Evolutionary conservation across 2,329 filamentous ascomycete species (phyloP).

Genomic region (Colletotrichum scovillei): DNA sequence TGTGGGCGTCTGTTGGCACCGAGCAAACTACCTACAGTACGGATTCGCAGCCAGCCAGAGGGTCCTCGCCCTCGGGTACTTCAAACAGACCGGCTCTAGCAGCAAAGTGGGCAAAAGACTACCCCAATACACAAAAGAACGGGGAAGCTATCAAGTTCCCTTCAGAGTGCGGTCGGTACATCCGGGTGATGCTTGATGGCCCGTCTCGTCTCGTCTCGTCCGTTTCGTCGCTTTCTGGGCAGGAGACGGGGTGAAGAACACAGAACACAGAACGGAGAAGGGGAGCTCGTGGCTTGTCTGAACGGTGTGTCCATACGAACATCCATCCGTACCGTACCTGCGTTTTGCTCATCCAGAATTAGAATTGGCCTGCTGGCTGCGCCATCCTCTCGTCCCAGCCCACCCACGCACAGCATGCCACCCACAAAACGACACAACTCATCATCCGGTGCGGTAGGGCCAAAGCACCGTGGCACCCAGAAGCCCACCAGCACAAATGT

Average conservation of each 20-base stretch:
- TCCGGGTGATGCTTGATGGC: constrained; percentile 16
- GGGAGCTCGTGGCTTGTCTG: background rate
- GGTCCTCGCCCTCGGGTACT: background rate
- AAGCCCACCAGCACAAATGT: constrained; percentile 36
- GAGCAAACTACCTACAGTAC: background rate
- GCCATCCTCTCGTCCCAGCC: constrained; percentile 42
- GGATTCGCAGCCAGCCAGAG: background rate
- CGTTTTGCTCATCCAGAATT: constrained; percentile 45
- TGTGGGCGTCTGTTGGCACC: constrained; percentile 12
- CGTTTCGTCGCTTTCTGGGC: constrained; percentile 2
- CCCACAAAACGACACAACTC: constrained; percentile 9
- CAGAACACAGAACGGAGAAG: background rate
- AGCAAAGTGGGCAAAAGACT: constrained; percentile 4
- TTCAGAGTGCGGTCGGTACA: constrained; percentile 33
- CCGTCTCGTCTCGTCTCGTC: constrained; percentile 14
- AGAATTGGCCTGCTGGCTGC: constrained; percentile 51
- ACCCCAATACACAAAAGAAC: constrained; percentile 22
- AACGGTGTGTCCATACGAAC: constrained; percentile 22
- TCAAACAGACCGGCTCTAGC: background rate
- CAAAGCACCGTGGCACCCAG: background rate
- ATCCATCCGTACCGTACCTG: constrained; percentile 7
- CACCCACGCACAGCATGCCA: constrained; percentile 23
- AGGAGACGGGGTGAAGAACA: background rate
- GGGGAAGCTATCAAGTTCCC: constrained; percentile 25
- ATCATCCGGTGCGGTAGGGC: background rate